Base-by-base conservation (phyloP, 139 green algal species). In the Auxenochlorella pyrenoidosa region DNA sequence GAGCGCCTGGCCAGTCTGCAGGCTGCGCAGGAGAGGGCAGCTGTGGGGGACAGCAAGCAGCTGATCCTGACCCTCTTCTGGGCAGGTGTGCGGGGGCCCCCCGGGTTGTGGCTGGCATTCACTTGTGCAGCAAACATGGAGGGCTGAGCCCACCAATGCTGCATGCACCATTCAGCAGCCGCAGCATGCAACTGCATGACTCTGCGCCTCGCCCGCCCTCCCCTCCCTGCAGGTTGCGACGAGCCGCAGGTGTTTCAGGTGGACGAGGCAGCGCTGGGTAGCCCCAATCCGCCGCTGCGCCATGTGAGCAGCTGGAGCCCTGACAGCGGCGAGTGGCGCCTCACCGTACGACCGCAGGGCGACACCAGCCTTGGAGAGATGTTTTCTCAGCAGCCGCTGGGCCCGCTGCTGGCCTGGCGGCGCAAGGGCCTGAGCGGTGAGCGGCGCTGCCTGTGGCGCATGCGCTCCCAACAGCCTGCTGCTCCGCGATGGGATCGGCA, bases 71-170 rank as follows among this genome's bases (percentile, higher is more conserved):
- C 76, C 32, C 47, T 82, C 47, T 41, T 44, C 32, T 82, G 76
- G 76, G n/a, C 47, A 82, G 76, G 76, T 68, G 47, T 3, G 47
- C 30, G 75, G n/a, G n/a, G n/a, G n/a, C n/a, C n/a, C n/a, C n/a
- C n/a, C n/a, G n/a, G n/a, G 0, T 24, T 24, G 47, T 10, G 47
- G 47, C 47, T 54, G 47, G 47, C 47, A 10, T 54, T 54, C 8
- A 10, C 47, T 54, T 54, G 47, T 10, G 16, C 16, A 63, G 54
- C 54, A 63, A 2, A 63, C 18, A 24, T 12, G 12, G 47, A 58
- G 10, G 47, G 8, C 47, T 54, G 54, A 22, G 54, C 18, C 54
- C 54, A 13, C 18, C 54, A 8, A 24, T 63, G 54, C 15, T 63
- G 54, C 54, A 24, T 24, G 54, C 22, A 4, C 18, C 54, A 24